Evolutionary conservation across 1,284 basidiomycete species (phyloP), one percentile per base, ranked within the genome.

Genomic region (Leccinum pachyderme): DNA sequence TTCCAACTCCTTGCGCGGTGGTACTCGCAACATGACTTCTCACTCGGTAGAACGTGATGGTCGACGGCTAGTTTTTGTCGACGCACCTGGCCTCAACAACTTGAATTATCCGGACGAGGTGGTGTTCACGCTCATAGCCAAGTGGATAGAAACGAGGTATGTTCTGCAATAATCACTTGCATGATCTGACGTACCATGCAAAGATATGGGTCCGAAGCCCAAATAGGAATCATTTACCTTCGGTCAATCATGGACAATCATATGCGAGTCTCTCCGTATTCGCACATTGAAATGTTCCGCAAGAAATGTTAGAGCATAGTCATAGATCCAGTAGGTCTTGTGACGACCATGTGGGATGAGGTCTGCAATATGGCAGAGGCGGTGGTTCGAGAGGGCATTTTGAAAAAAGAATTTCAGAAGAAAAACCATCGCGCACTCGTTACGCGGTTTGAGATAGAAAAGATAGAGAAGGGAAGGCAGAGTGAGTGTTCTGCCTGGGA

Each of bases 321-420:
- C n/a, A 31, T 57, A 18, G 28, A 41, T 41, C 35, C 33, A 7
- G 49, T 43, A 35, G 49, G 58, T 22, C 37, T 59, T 1, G 41
- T 59, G 27, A 59, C 57, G 6, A 59, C 57, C 2, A 59, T 59
- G 57, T 59, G 57, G 57, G 48, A 59, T 39, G 11, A 59, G 12
- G 35, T 56, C 35, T 12, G 8, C 24, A 33, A 59, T 41, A 13
- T 0, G 35, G 31, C 15, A 5, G 49, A 55, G 9, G 57, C 57
- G 18, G 45, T 48, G 25, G 7, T 2, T n/a, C 31, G 52, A 28
- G 57, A 59, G 35, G 7, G 2, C 0, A 1, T 35, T n/a, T 9
- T 59, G 41, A 51, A 48, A n/a, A 28, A 46, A 43, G 46, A 35
- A 12, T 48, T 55, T 2, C 24, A 27, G 22, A 41, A 39, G 29